Conservation (phyloP, 2,329 filamentous ascomycete genomes). For the Purpureocillium takamizusanense region DNA sequence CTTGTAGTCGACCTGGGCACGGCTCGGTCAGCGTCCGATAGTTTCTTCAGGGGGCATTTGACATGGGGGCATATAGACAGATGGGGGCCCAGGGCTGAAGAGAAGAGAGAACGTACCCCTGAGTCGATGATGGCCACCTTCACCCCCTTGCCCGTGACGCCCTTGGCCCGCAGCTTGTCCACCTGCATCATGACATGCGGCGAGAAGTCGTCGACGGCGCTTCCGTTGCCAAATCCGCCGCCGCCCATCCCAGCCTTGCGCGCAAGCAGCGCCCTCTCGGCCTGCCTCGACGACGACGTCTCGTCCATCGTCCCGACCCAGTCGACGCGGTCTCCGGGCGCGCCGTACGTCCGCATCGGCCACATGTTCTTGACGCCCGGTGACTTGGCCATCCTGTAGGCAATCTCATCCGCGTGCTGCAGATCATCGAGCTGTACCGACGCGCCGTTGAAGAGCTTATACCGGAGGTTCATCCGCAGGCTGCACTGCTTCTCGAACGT, state of each 20-base stretch:
- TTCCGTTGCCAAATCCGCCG: too few relatives aligned
- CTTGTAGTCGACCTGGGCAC: slow-evolving; percentile 44
- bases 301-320: slow-evolving; percentile 38
- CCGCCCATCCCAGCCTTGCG: too few relatives aligned
- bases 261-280: too few relatives aligned
- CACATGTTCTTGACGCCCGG: slow-evolving; percentile 38
- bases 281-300: slow-evolving; percentile 16
- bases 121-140: slow-evolving; percentile 45
- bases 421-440: slow-evolving; percentile 42
- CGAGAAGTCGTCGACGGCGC: slow-evolving; percentile 27
- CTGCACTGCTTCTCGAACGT: slow-evolving; percentile 21
- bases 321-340: slow-evolving; percentile 37
- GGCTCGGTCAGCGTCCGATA: slow-evolving; percentile 23
- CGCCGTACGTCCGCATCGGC: slow-evolving; percentile 38
- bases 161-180: slow-evolving; percentile 38
- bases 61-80: too few relatives aligned
- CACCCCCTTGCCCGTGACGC: slow-evolving; percentile 39
- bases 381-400: slow-evolving; percentile 28
- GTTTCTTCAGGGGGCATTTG: too few relatives aligned
- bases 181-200: slow-evolving; percentile 48
- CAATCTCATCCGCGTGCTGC: slow-evolving; percentile 31
- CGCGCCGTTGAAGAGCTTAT: slow-evolving; percentile 42
- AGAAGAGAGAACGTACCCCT: slow-evolving; percentile 34
- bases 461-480: slow-evolving; percentile 38
- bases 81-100: background rate